phyloP scores from a whole-genome alignment of 768 basidiomycete genomes.

The Artomyces pyxidatus region DNA sequence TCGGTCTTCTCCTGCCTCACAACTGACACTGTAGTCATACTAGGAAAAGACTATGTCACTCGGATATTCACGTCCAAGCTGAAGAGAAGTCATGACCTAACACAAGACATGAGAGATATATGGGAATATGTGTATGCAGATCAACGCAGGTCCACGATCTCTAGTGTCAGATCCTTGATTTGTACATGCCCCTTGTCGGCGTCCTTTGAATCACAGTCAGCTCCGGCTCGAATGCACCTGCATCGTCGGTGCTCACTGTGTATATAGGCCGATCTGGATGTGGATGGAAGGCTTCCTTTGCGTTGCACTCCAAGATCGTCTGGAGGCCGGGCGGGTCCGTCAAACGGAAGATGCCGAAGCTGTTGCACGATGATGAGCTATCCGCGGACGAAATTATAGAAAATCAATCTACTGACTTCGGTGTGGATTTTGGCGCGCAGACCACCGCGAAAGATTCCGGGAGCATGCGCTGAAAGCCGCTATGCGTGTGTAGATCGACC shows the following conservation, averaged over 20 bases:
- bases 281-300: slow-evolving; percentile 77
- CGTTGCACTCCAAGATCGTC: slow-evolving; percentile 58
- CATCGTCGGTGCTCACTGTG: slow-evolving; percentile 62
- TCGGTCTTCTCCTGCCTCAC: no score
- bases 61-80: no score
- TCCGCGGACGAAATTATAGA: slow-evolving; percentile 2
- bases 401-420: slow-evolving; percentile 42
- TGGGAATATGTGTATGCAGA: no score
- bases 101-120: no score
- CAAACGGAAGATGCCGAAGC: slow-evolving; percentile 84
- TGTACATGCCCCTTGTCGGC: slow-evolving; percentile 81
- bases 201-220: slow-evolving; percentile 38
- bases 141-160: slow-evolving; percentile 76
- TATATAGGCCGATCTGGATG: slow-evolving; percentile 82
- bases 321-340: slow-evolving; percentile 82
- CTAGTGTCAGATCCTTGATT: slow-evolving; percentile 62
- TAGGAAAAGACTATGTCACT: no score
- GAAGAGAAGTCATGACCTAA: no score
- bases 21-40: no score
- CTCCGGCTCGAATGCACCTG: background rate
- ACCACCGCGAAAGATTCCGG: slow-evolving; percentile 92
- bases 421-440: slow-evolving; percentile 73
- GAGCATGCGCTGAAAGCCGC: slow-evolving; percentile 82
- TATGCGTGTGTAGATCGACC: slow-evolving; percentile 87
- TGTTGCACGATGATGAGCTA: slow-evolving; percentile 18